Percentiles rank a stretch among this genome's conserved stretches.
Evolutionary conservation across 371 early-diverging fungal genomes (phyloP).

Genomic region (Mucor indicus): DNA sequence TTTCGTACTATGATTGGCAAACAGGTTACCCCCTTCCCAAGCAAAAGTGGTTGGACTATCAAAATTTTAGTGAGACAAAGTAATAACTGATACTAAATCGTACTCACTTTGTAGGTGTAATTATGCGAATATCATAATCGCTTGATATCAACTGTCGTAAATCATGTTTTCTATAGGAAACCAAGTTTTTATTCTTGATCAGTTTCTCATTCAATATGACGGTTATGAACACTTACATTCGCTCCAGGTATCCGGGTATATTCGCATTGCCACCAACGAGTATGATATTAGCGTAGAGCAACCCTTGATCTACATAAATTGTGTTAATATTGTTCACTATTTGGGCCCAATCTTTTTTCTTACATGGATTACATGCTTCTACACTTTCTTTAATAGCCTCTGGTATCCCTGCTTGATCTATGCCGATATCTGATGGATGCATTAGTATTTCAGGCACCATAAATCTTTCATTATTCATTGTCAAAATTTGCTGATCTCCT

Average conservation of each 20-base stretch:
- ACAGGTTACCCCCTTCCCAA: conserved; percentile 51
- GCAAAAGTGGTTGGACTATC: conserved; percentile 52
- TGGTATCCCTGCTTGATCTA: conserved; percentile 81
- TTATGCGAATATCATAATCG: conserved; percentile 63
- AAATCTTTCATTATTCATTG: conserved; percentile 83
- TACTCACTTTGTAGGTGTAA: conserved; percentile 60
- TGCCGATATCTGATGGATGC: conserved; percentile 80
- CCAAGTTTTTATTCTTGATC: background rate
- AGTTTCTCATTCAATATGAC: background rate
- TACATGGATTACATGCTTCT: conserved; percentile 42
- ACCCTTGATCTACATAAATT: too few species aligned
- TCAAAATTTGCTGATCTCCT: conserved; percentile 56
- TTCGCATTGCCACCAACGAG: conserved; percentile 75
- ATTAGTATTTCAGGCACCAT: conserved; percentile 84
- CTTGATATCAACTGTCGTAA: conserved; percentile 61
- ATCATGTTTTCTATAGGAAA: conserved; percentile 48
- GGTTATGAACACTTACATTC: conserved; percentile 52
- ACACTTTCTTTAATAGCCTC: conserved; percentile 73
- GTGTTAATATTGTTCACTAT: too few species aligned
- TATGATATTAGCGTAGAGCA: conserved; percentile 74
- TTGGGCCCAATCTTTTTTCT: too few species aligned
- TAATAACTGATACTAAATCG: background rate
- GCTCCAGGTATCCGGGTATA: conserved; percentile 65
- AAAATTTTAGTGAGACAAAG: background rate
- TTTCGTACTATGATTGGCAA: conserved; percentile 42